These are phyloP conservation scores for Omphalea diandra DNA, from an alignment of 441 rosid genomes.

Conservation along the genomic window DNA sequence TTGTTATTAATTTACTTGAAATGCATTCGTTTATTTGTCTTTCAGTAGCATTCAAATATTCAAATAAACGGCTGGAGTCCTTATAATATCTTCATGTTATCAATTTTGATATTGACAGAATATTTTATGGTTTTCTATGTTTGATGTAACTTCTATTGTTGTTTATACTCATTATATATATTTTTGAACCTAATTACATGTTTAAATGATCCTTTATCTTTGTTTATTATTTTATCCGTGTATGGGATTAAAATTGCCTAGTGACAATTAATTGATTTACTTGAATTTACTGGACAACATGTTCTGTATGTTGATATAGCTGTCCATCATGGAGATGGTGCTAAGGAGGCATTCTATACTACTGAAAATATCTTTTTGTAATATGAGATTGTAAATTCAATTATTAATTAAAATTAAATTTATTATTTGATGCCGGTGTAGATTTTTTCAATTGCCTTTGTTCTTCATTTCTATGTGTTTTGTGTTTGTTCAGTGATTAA, in stretches of 20 bases:
- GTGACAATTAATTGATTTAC: background rate
- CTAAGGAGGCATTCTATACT: conserved; percentile 96
- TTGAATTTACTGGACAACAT: conserved; percentile 52
- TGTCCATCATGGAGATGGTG: conserved; percentile 99
- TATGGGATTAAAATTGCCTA: background rate
- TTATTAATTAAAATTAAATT: too few relatives aligned
- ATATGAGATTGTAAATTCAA: too few relatives aligned
- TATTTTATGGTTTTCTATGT: background rate
- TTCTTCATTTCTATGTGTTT: conserved; percentile 34
- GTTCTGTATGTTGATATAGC: conserved; percentile 92
- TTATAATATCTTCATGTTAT: background rate
- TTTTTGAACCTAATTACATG: background rate
- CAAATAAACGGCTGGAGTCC: background rate
- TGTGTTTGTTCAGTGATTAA: conserved; percentile 60
- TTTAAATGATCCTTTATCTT: background rate
- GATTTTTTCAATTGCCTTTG: conserved; percentile 9
- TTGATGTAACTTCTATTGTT: background rate
- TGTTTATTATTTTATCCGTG: background rate
- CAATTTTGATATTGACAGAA: background rate
- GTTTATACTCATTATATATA: background rate
- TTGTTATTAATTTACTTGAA: too few relatives aligned
- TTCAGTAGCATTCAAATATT: background rate
- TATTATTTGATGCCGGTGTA: background rate
- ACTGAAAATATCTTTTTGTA: too few relatives aligned
- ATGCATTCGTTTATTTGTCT: background rate